Base-by-base conservation (phyloP, 768 basidiomycete genomes). In the Rhizopogon rudus region DNA sequence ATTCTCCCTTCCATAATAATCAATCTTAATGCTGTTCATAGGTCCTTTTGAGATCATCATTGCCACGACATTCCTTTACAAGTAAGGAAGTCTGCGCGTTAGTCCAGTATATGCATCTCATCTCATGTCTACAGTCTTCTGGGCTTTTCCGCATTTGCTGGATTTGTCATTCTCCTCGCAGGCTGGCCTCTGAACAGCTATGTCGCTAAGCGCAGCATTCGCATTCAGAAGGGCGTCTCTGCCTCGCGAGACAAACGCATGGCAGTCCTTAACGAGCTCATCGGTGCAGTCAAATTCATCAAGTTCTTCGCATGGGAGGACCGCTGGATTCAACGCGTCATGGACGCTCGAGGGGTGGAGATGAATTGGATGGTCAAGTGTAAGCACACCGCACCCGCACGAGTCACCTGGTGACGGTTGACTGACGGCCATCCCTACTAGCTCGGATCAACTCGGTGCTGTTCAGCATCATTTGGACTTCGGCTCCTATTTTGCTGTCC, bases 31-130 rank as follows among this genome's bases (percentile, higher is more conserved):
- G 20, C 8, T 29, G 9, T 20, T 35, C 40, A 20, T 50, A 83
- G 86, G 83, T 3, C 92, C 91, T 0, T 79, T 94, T 51, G 90
- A 93, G 63, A 81, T 93, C 33, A 57, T 86, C 55, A 83, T 94
- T 39, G 91, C 86, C 5, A 75, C 80, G 0, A 54, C 76, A 9
- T 91, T 93, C 71, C 76, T 94, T 33, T 94, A 91, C 74, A 81
- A 86, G 90, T 88, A 61, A 52, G 58, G 20, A 22, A 49, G 5
- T 25, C 56, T 6, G 17, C 28, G 16, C 40, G 48, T 54, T 8
- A 28, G 43, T 16, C n/a, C 40, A 13, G 35, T 29, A 17, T 17
- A 33, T 59, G 14, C 6, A 13, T 4, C 55, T 46, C 29, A 49
- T 31, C 8, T 40, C 43, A 29, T 41, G 31, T 51, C 41, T 53